Evolutionary conservation across 2,329 filamentous ascomycete genomes (phyloP), one percentile per base, ranked within the genome.

Genomic region (Chalara sp.): DNA sequence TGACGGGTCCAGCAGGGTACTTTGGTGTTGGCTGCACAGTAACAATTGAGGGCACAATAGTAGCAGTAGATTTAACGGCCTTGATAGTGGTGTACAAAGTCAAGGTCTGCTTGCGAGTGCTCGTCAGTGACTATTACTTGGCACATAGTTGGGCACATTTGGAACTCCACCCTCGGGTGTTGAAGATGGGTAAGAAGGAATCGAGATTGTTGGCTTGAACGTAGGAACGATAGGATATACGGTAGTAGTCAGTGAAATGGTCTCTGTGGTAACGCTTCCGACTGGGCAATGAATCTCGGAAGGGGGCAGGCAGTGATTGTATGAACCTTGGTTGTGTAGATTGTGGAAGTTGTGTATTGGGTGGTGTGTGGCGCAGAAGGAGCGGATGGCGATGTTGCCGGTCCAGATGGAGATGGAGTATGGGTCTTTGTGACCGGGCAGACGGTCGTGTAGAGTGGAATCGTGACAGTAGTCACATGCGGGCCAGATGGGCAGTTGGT

Each of bases 231-330:
- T 50, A 12, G 62, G 58, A 52, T 56, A 64, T 35, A 62, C 53
- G 2, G 61, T 63, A 5, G 58, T 63, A n/a, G 58, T 60, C 10
- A 56, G 51, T 21, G 56, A 45, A 32, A 62, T 35, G 13, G 54
- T 61, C 47, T 61, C 61, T 4, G 60, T 64, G 32, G 56, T 61
- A 11, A 58, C 54, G 6, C 51, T 47, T 5, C 48, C 46, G 8
- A 53, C 48, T 8, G 61, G 61, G 53, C 62, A 63, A 29, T 63
- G 53, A 8, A 57, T 59, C 5, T 61, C 59, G 6, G 54, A 56
- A 6, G 54, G 55, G 61, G 57, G 33, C 61, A 64, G 7, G 53
- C 51, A 21, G 56, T 62, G 43, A 63, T 52, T 1, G 59, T 65
- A 7, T 60, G 54, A 28, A 56, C 54, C 3, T 51, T 52, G 5